These are phyloP conservation scores for Xylaria flabelliformis DNA, from an alignment of 495 filamentous ascomycete genomes.

Conservation along the genomic window DNA sequence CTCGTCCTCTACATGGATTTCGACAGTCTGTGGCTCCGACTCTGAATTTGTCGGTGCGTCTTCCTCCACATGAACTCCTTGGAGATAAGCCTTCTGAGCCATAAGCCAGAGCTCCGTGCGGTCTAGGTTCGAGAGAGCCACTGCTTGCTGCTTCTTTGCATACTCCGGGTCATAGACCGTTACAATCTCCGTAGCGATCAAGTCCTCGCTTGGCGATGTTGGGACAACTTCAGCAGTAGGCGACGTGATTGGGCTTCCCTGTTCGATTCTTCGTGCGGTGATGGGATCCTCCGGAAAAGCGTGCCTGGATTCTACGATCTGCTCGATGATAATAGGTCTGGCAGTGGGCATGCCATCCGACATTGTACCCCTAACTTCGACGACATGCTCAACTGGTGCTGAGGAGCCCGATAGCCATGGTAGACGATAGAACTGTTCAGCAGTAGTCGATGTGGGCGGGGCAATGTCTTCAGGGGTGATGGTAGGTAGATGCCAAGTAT, in stretches of 20 bases:
- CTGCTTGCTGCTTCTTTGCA: constrained; percentile 66
- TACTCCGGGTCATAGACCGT: constrained; percentile 76
- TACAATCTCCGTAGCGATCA: constrained; percentile 59
- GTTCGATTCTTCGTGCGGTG: constrained; percentile 38
- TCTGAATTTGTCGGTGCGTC: constrained; percentile 56
- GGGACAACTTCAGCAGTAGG: constrained; percentile 43
- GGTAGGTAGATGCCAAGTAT: constrained; percentile 73
- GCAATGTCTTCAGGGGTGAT: constrained; percentile 49
- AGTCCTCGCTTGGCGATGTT: constrained; percentile 48
- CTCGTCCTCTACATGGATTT: constrained; percentile 32
- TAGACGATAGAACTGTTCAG: constrained; percentile 81
- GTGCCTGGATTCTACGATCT: constrained; percentile 31
- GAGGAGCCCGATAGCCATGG: constrained; percentile 66
- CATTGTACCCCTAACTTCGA: constrained; percentile 62
- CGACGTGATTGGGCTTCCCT: constrained; percentile 42
- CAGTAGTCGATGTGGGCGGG: constrained; percentile 76
- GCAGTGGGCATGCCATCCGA: constrained; percentile 74
- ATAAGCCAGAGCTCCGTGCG: constrained; percentile 82
- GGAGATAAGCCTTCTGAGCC: constrained; percentile 78
- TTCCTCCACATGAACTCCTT: constrained; percentile 58
- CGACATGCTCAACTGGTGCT: constrained; percentile 68
- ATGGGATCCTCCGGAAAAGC: constrained; percentile 33
- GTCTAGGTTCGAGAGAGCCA: constrained; percentile 71
- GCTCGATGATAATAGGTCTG: constrained; percentile 46
- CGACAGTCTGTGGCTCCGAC: constrained; percentile 35